phyloP scores from a whole-genome alignment of 2,329 filamentous ascomycete genomes.

The Ophiostoma australiae region DNA sequence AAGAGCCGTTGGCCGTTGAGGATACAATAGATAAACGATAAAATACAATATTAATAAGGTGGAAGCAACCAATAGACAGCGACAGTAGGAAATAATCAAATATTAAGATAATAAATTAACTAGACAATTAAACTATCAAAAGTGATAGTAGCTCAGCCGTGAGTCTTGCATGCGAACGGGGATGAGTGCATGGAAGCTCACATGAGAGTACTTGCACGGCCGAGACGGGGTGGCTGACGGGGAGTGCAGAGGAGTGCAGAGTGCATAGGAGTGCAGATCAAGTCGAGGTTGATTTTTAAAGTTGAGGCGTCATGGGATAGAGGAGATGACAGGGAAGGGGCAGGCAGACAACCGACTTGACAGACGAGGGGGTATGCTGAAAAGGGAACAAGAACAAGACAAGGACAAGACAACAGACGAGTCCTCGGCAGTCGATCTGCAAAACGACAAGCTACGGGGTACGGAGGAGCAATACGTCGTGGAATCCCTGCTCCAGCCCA shows the following conservation, averaged over 20 bases:
- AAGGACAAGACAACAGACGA: not conserved
- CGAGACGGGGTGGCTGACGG: not conserved
- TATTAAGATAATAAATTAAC: not conserved
- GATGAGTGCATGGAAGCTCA: not conserved
- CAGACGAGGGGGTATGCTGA: not conserved
- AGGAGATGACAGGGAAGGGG: not conserved
- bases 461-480: not conserved
- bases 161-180: not conserved
- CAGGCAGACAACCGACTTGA: not conserved
- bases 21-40: not conserved
- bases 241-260: not conserved
- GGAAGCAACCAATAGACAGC: too few relatives aligned
- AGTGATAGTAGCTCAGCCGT: not conserved
- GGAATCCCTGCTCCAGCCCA: not conserved
- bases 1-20: not conserved
- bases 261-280: not conserved
- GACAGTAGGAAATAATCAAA: not conserved
- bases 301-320: not conserved
- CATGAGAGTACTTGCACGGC: not conserved
- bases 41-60: not conserved
- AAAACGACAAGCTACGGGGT: not conserved
- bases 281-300: not conserved
- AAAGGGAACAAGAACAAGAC: not conserved
- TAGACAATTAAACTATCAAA: not conserved
- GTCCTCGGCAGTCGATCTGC: constrained; percentile 2